phyloP scores from a whole-genome alignment of 306 rosid species.

The Pyrus communis region DNA sequence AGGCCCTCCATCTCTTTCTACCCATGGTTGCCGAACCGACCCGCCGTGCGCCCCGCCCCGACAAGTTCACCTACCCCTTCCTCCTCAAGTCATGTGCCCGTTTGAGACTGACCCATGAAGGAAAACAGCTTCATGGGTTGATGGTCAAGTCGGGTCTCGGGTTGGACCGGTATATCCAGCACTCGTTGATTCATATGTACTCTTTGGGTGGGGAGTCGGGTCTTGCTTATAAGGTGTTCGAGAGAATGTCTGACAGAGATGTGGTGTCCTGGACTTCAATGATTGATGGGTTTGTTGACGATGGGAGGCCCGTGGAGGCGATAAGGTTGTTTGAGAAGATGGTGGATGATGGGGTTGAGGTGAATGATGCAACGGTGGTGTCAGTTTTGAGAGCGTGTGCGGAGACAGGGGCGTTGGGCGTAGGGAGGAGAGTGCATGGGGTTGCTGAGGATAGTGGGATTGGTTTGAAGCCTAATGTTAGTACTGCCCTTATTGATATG shows the following conservation, averaged over 20 bases:
- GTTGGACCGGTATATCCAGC: constrained; percentile 31
- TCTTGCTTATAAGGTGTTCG: constrained; percentile 40
- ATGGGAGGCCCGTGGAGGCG: constrained; percentile 28
- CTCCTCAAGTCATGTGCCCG: constrained; percentile 40
- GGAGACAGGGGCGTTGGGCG: constrained; percentile 28
- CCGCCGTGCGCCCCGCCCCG: constrained; percentile 17
- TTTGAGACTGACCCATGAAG: constrained; percentile 25
- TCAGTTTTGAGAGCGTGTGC: constrained; percentile 48
- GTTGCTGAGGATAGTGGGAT: constrained; percentile 19
- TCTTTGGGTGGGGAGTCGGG: constrained; percentile 19
- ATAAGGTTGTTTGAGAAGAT: constrained; percentile 29
- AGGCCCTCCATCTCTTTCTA: constrained; percentile 35
- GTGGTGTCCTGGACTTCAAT: constrained; percentile 52
- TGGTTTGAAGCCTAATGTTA: constrained; percentile 15
- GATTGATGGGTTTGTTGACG: constrained; percentile 33
- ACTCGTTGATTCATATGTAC: constrained; percentile 30
- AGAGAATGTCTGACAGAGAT: constrained; percentile 38
- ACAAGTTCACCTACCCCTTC: constrained; percentile 45
- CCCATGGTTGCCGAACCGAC: constrained; percentile 18
- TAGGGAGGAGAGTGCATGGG: constrained; percentile 40
- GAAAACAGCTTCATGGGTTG: constrained; percentile 38
- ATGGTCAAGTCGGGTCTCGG: constrained; percentile 20
- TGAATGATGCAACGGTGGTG: constrained; percentile 36
- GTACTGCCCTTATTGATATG: constrained; percentile 50
- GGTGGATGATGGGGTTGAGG: constrained; percentile 26